Evolutionary conservation across 495 filamentous ascomycete genomes (phyloP).

Genomic region (Penicillium diatomitis): DNA sequence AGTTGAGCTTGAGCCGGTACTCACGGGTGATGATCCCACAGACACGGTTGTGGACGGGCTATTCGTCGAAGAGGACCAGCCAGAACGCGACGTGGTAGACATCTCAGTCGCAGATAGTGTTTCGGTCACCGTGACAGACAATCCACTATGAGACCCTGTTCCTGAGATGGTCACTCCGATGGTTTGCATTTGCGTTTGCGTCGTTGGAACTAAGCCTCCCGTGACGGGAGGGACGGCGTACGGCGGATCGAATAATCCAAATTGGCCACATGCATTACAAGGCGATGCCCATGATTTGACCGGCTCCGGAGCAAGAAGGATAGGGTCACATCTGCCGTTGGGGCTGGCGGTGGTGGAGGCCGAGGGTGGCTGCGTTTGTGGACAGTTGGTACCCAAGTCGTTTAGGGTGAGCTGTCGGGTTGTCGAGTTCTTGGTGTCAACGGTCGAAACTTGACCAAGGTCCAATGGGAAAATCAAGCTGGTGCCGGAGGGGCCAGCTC

Average conservation of each 20-base stretch:
- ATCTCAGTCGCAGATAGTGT: too few relatives aligned
- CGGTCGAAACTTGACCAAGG: constrained; percentile 11
- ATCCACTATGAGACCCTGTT: too few relatives aligned
- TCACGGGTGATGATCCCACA: too few relatives aligned
- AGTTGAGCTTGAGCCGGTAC: too few relatives aligned
- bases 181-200: not conserved
- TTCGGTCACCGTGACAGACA: too few relatives aligned
- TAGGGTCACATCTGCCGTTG: constrained; percentile 10
- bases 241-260: constrained; percentile 14
- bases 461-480: constrained; percentile 13
- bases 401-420: constrained; percentile 11
- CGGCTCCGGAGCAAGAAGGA: constrained; percentile 10
- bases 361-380: constrained; percentile 8
- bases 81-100: too few relatives aligned
- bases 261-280: constrained; percentile 12
- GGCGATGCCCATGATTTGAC: constrained; percentile 16
- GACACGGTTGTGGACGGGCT: too few relatives aligned
- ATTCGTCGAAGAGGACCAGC: too few relatives aligned
- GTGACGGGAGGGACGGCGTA: constrained; percentile 11
- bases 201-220: constrained; percentile 8
- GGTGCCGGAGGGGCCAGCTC: constrained; percentile 10
- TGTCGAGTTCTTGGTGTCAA: constrained; percentile 4
- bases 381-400: constrained; percentile 13
- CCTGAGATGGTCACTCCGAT: too few relatives aligned
- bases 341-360: constrained; percentile 9